Evolutionary conservation across 768 basidiomycete genomes (phyloP).

Genomic region (Tricholoma furcatifolium): DNA sequence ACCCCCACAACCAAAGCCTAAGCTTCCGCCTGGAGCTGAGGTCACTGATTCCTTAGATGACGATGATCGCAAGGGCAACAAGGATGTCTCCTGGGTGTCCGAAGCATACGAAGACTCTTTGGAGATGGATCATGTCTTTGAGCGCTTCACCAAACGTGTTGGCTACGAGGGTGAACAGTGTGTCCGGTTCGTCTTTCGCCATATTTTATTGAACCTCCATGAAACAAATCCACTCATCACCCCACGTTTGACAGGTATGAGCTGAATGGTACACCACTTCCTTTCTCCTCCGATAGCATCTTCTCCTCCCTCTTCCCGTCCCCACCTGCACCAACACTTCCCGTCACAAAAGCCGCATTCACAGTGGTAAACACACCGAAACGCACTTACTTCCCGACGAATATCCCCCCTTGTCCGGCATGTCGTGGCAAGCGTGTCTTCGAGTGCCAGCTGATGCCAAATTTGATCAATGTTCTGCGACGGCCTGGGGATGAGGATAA

Average conservation of each 20-base stretch:
- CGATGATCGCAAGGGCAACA: slow-evolving; percentile 39
- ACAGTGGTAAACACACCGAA: slow-evolving; percentile 49
- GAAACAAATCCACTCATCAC: slow-evolving; percentile 1
- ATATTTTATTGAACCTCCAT: neutral
- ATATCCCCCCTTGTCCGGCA: slow-evolving; percentile 61
- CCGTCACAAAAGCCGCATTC: slow-evolving; percentile 62
- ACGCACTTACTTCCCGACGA: slow-evolving; percentile 52
- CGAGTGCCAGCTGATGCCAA: slow-evolving; percentile 95
- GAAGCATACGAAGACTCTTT: slow-evolving; percentile 84
- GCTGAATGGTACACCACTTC: slow-evolving; percentile 78
- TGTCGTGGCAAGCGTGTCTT: slow-evolving; percentile 75
- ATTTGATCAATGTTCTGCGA: slow-evolving; percentile 78
- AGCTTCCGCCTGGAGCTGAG: slow-evolving; percentile 40
- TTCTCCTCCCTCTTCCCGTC: slow-evolving; percentile 75
- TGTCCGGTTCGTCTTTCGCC: slow-evolving; percentile 62
- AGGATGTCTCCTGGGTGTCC: slow-evolving; percentile 55
- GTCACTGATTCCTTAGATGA: slow-evolving; percentile 39
- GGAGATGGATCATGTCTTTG: slow-evolving; percentile 82
- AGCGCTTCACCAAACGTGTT: slow-evolving; percentile 76
- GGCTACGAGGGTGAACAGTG: slow-evolving; percentile 78
- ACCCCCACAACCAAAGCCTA: slow-evolving; percentile 52
- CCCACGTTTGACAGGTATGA: slow-evolving; percentile 68
- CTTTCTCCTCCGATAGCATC: slow-evolving; percentile 76
- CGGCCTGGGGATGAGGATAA: slow-evolving; percentile 25
- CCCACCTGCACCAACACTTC: slow-evolving; percentile 41